A percentile compares a stretch with the other conserved stretches of the same genome.
These are phyloP conservation scores for Aspergillus sp. DNA, from an alignment of 2,329 filamentous ascomycete genomes.

Conservation along the genomic window DNA sequence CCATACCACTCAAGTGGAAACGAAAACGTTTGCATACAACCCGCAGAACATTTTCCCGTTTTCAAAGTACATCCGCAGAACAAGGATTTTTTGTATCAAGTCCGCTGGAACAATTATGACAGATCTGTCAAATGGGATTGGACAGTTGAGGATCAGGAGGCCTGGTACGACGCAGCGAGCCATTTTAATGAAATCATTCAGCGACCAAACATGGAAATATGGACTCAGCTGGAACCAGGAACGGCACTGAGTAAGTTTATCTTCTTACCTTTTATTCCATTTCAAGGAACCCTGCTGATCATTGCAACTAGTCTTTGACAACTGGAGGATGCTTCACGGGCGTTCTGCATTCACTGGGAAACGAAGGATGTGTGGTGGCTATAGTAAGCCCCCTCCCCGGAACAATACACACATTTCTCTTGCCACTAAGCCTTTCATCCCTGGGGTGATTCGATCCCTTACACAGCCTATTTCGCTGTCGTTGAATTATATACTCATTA, in stretches of 20 bases:
- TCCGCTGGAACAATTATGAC: conserved; percentile 95
- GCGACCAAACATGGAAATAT: conserved; percentile 66
- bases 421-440: no score
- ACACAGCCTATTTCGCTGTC: background rate
- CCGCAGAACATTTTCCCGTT: conserved; percentile 69
- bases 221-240: conserved; percentile 79
- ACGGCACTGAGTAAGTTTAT: conserved; percentile 65
- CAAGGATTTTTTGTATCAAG: conserved; percentile 54
- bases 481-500: conserved; percentile 8
- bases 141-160: conserved; percentile 47
- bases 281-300: conserved; percentile 10
- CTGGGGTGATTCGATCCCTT: background rate
- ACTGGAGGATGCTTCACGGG: conserved; percentile 92
- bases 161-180: conserved; percentile 79
- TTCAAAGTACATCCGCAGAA: conserved; percentile 57
- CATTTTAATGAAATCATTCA: conserved; percentile 71
- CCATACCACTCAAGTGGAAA: conserved; percentile 87
- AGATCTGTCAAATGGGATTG: conserved; percentile 66
- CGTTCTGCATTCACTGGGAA: conserved; percentile 78
- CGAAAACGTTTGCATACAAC: conserved; percentile 74
- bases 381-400: conserved; percentile 61
- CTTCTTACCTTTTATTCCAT: background rate
- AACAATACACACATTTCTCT: no score
- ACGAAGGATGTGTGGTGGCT: conserved; percentile 85
- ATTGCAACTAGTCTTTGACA: conserved; percentile 73